Base-by-base conservation (phyloP, 176 grass and related monocot genomes). In the Poa pratensis region DNA sequence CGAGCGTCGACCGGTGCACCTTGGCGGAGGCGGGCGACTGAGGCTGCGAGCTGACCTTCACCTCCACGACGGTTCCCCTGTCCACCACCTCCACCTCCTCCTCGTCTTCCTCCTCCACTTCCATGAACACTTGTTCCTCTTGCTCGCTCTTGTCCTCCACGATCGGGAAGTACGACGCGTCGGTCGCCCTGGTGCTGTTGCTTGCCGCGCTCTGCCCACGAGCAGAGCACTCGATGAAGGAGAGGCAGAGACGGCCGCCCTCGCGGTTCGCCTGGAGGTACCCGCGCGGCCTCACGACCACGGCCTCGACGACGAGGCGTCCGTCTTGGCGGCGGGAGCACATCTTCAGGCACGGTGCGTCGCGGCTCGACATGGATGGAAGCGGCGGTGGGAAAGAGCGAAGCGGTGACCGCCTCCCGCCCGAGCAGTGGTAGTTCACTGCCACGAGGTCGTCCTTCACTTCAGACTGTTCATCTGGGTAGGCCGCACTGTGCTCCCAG, bases 31-130 rank as follows among this genome's bases (percentile, higher is more conserved):
- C 20, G 49, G 63, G 76, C 45, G 79, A 63, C 86, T 92, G 93
- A 9, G 86, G 90, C 81, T 99, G 97, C 39, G 91, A 89, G 90
- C 92, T 99, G 52, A 99, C 97, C 82, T 96, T 99, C 12, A 99
- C 94, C 85, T 96, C 97, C 12, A 99, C 89, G 5, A 99, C 88
- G 4, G 94, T 99, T 26, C 97, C 91, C 60, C 97, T 89, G 79
- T 96, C 97, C 39, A 99, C 90, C 48, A 99, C 97, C 87, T 96
- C 97, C 16, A 99, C 84, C 84, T 99, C 93, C 55, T 99, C 91
- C 60, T 93, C 92, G 14, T 91, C 95, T 1, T 87, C 89, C 17
- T 84, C 84, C 2, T 81, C 83, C 37, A 75, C 64, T 66, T 84
- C 90, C 22, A 83, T 68, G 7, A 46, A 63, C 12, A 57, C 59